Base-by-base conservation (phyloP, 2,329 filamentous ascomycete genomes). In the Coniella vitis region DNA sequence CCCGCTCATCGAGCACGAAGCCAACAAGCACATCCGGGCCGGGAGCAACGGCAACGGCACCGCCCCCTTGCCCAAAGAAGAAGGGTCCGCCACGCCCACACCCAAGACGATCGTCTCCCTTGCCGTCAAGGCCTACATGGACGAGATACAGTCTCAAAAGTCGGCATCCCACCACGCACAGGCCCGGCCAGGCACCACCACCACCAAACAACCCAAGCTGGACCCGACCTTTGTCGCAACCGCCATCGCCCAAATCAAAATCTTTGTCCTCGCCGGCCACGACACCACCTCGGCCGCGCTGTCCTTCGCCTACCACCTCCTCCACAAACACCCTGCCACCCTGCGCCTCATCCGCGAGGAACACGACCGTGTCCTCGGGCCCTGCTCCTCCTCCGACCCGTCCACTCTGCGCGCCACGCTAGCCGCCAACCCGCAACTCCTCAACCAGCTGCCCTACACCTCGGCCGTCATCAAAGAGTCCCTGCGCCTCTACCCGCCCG, bases 401-500 rank as follows among this genome's bases (percentile, higher is more conserved):
- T 56, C 63, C 5, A 56, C 60, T 2, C 59, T 63, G 4, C 60
- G 63, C 0, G 66, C 65, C 25, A 56, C 56, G 0, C 56, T 71
- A 14, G 59, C 72, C 3, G 60, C 65, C 13, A 60, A 71, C 4
- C 70, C 73, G 1, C 60, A 68, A 31, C 63, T 71, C 4, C 63
- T 81, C 40, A 74, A 74, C 54, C 63, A 69, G 7, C 64, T 82
- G 3, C 63, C 66, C 0, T 81, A 78, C 55, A 75, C 75, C 1
- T 64, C 64, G 3, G 75, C 74, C 16, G 68, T 78, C 5, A 69
- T 78, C 49, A 76, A 77, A 51, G 79, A 83, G 58, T 63, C 69
- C 0, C 64, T 81, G 1, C 68, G 77, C 3, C 55, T 80, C n/a
- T 75, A 70, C 49, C 75, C 76, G 0, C 67, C 75, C 2, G 72